phyloP scores from a whole-genome alignment of 2,329 filamentous ascomycete species.

The Aureobasidium sp. region DNA sequence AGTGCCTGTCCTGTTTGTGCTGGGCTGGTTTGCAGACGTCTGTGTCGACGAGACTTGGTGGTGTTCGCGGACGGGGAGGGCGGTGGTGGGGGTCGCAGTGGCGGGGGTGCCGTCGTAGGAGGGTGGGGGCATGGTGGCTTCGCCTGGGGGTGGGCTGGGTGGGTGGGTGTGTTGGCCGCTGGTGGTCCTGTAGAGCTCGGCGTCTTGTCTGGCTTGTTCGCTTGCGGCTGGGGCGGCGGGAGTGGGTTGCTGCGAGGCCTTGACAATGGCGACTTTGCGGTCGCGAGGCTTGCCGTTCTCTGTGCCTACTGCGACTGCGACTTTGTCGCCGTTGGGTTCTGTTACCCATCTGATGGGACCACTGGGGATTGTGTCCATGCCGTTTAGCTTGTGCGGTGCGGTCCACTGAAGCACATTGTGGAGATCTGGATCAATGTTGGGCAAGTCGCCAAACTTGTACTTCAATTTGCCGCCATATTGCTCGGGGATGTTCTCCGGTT shows the following conservation, averaged over 20 bases:
- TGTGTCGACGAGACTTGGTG: background rate
- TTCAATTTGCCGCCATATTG: conserved; percentile 84
- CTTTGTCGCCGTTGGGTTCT: conserved; percentile 35
- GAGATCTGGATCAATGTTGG: conserved; percentile 57
- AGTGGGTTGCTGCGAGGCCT: conserved; percentile 9
- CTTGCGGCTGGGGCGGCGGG: background rate
- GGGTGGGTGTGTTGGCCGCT: conserved; percentile 22
- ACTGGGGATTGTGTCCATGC: conserved; percentile 38
- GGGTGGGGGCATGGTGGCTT: background rate
- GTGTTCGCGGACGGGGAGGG: conserved; percentile 22
- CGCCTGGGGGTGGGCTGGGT: conserved; percentile 17
- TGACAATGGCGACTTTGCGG: conserved; percentile 34
- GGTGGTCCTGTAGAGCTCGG: conserved; percentile 17
- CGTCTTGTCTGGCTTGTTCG: background rate
- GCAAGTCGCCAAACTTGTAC: conserved; percentile 70
- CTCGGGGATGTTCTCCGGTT: conserved; percentile 75
- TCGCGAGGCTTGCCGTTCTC: conserved; percentile 36
- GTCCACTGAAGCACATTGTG: conserved; percentile 38
- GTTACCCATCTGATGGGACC: conserved; percentile 42
- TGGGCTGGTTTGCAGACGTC: background rate
- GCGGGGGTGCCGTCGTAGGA: conserved; percentile 3
- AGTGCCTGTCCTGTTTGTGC: conserved; percentile 31
- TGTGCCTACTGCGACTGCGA: conserved; percentile 39
- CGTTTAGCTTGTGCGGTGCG: conserved; percentile 22
- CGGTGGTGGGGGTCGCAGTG: background rate